Conservation (phyloP, 345 rosid genomes). For the Camelina neglecta region DNA sequence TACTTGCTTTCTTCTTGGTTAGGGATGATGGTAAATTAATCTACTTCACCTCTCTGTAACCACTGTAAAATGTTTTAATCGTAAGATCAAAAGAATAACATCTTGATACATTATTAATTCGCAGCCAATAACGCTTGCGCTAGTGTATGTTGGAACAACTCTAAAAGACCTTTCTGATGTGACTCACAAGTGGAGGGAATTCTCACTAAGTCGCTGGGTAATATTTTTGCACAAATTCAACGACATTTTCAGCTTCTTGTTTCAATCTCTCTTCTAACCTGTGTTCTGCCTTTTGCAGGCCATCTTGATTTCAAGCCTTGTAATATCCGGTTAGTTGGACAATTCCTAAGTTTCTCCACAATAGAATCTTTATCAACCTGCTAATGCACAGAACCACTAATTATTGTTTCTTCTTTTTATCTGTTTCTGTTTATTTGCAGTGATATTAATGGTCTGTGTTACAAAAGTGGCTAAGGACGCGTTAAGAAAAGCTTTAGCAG, state of each 20-base stretch:
- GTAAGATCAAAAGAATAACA: constrained; percentile 8
- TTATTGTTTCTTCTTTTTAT: constrained; percentile 12
- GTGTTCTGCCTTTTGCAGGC: constrained; percentile 57
- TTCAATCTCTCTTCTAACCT: background rate
- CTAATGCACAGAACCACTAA: constrained; percentile 16
- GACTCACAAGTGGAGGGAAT: constrained; percentile 93
- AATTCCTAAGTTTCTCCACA: background rate
- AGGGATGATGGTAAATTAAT: constrained; percentile 87
- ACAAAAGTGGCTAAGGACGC: constrained; percentile 85
- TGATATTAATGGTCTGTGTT: constrained; percentile 70
- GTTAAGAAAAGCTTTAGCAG: constrained; percentile 88
- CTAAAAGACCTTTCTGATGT: constrained; percentile 98
- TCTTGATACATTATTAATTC: constrained; percentile 38
- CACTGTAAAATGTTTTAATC: background rate
- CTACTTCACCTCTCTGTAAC: constrained; percentile 6
- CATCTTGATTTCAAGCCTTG: constrained; percentile 61
- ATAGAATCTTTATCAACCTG: constrained; percentile 13
- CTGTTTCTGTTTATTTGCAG: constrained; percentile 52
- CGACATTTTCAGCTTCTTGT: background rate
- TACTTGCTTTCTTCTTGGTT: constrained; percentile 98
- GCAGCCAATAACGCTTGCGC: constrained; percentile 92
- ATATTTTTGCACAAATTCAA: constrained; percentile 36
- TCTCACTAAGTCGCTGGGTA: constrained; percentile 92
- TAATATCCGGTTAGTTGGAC: constrained; percentile 80
- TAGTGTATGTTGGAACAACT: constrained; percentile 94